These are phyloP conservation scores for Alnus rubra DNA, from an alignment of 306 rosid genomes.

Conservation along the genomic window DNA sequence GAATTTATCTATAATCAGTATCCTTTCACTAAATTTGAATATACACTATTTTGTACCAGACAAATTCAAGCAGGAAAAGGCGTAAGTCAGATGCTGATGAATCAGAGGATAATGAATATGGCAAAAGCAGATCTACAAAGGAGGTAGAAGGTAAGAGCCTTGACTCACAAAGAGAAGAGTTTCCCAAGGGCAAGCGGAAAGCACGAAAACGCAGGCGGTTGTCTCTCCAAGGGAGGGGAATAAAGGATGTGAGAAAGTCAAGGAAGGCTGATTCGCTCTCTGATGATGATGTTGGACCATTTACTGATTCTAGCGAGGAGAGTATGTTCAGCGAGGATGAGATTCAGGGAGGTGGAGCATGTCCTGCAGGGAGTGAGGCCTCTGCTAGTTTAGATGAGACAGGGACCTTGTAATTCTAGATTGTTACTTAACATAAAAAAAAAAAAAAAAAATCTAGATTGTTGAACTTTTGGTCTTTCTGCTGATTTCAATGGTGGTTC, in stretches of 20 bases:
- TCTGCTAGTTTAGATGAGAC: slow-evolving; percentile 73
- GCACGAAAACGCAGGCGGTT: slow-evolving; percentile 89
- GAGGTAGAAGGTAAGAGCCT: slow-evolving; percentile 72
- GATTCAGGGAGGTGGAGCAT: slow-evolving; percentile 53
- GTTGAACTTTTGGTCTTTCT: slow-evolving; percentile 6
- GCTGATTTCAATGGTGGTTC: slow-evolving; percentile 4
- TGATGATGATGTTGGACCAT: slow-evolving; percentile 64
- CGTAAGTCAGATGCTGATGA: slow-evolving; percentile 87
- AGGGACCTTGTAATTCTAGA: slow-evolving; percentile 41
- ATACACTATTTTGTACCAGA: slow-evolving; percentile 49
- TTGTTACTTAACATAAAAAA: not conserved
- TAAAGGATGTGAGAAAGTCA: slow-evolving; percentile 73
- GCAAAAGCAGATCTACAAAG: slow-evolving; percentile 56
- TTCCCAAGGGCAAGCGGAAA: slow-evolving; percentile 95
- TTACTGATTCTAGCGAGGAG: slow-evolving; percentile 79
- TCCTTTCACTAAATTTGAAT: slow-evolving; percentile 24
- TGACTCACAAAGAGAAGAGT: slow-evolving; percentile 76
- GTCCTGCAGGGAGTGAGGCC: slow-evolving; percentile 60
- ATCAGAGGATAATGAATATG: slow-evolving; percentile 73
- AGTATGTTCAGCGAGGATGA: slow-evolving; percentile 81
- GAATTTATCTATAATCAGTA: slow-evolving; percentile 9
- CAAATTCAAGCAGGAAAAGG: slow-evolving; percentile 82
- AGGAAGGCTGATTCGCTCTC: slow-evolving; percentile 52
- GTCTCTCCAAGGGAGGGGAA: slow-evolving; percentile 88
- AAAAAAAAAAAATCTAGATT: not conserved